Evolutionary conservation across 2,329 filamentous ascomycete species (phyloP), one percentile per base, ranked within the genome.

Genomic region (Ceratocystis albifundus): DNA sequence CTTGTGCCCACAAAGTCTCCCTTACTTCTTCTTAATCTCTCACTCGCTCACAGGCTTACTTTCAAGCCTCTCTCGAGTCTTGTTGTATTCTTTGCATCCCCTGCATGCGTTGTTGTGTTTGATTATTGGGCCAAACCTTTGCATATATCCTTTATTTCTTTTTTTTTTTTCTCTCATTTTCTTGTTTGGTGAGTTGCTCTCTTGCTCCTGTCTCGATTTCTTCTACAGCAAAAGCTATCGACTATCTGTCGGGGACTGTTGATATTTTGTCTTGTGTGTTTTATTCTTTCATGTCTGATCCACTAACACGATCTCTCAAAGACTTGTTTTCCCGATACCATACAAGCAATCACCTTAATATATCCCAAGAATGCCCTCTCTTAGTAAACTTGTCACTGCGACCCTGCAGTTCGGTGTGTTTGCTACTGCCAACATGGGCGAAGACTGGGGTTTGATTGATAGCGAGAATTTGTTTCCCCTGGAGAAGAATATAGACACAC

Each of bases 401-500:
- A 8, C 36, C 28, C 55, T 59, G 3, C 30, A 48, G 20, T 7
- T 64, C 41, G 22, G 22, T 48, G 44, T 25, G 22, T 17, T 12
- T 20, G 61, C 15, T 22, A 6, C 22, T 17, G 61, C 61, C 22
- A 28, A 46, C 17, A 15, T 12, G 15, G 22, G 22, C 17, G 32
- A 48, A 17, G 30, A 57, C 10, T 66, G 64, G 62, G 41, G 48
- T 17, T 44, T 61, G 15, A 46, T n/a, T 15, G 20, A 64, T 1
- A 55, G 46, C 1, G 61, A 68, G 5, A 7, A 62, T n/a, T 68
- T 76, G 41, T 71, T 77, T 12, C 77, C 77, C 0, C 70, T 75
- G 2, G 69, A 74, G 66, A 68, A 75, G 55, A 73, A 77, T 73
- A 75, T 72, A 20, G 74, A 74, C 48, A 73, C 77, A 3, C 65